Evolutionary conservation across 148 eudicot species (phyloP).

Genomic region (Camellia granthamiana): DNA sequence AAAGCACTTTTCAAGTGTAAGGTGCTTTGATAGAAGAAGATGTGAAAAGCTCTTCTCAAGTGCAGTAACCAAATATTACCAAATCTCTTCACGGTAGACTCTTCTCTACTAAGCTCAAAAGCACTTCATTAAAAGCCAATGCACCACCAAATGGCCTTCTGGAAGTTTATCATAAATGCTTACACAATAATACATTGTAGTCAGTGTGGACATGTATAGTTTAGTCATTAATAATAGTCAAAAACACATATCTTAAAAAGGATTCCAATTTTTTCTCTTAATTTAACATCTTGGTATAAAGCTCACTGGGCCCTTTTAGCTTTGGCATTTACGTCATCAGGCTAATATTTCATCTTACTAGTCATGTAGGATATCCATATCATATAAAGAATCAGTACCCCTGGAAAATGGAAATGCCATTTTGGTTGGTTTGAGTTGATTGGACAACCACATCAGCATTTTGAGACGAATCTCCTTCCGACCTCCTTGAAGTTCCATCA

Average conservation of each 20-base stretch:
- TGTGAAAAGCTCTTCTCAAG: background rate
- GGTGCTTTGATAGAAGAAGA: background rate
- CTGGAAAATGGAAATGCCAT: slow-evolving; percentile 67
- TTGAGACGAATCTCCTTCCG: slow-evolving; percentile 34
- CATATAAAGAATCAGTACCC: slow-evolving; percentile 37
- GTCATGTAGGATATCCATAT: slow-evolving; percentile 6
- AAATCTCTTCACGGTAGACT: background rate
- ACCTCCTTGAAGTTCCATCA: slow-evolving; percentile 30
- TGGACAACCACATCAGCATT: slow-evolving; percentile 30
- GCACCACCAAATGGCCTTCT: background rate
- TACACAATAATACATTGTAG: no score
- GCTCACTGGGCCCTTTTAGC: background rate
- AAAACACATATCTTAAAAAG: background rate
- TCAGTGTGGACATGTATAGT: no score
- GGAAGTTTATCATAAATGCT: no score
- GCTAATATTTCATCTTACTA: slow-evolving; percentile 9
- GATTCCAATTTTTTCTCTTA: background rate
- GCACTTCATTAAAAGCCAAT: background rate
- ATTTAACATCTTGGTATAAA: background rate
- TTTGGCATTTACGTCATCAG: slow-evolving; percentile 16
- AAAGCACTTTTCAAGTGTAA: background rate
- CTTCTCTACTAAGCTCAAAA: background rate
- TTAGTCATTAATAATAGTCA: no score
- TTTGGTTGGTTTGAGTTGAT: slow-evolving; percentile 39
- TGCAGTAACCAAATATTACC: background rate